These are phyloP conservation scores for Blepharisma japonicum DNA, from an alignment of 73 alveolate genomes.

Conservation along the genomic window DNA sequence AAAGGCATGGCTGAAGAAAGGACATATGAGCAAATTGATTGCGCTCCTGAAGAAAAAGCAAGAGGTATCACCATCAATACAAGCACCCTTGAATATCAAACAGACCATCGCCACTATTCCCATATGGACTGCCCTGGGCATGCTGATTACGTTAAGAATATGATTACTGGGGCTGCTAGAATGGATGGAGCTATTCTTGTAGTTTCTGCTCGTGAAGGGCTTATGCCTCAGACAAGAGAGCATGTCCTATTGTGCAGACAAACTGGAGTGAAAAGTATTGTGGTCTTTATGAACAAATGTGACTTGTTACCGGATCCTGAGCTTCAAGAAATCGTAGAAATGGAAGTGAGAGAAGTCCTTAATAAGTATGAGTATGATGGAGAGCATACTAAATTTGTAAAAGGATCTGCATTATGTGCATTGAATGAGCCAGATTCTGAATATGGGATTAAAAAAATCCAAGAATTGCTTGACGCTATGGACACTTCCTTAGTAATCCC, in stretches of 20 bases:
- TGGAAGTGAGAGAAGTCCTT: conserved; percentile 88
- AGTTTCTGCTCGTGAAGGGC: conserved; percentile 93
- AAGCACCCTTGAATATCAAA: conserved; percentile 88
- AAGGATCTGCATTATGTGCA: conserved; percentile 81
- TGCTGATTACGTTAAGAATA: conserved; percentile 94
- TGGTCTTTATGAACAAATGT: conserved; percentile 76
- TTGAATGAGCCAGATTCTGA: conserved; percentile 58
- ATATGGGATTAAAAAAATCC: conserved; percentile 33
- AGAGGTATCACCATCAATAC: conserved; percentile 96
- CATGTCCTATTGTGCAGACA: conserved; percentile 85
- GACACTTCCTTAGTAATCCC: conserved; percentile 63
- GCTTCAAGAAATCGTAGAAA: conserved; percentile 82
- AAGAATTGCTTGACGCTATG: conserved; percentile 65
- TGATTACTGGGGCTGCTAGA: conserved; percentile 96
- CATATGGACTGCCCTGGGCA: conserved; percentile 98
- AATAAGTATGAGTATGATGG: conserved; percentile 77
- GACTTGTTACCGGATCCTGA: conserved; percentile 80
- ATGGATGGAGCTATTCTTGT: conserved; percentile 97
- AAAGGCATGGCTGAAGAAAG: conserved; percentile 56
- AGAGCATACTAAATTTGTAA: conserved; percentile 59
- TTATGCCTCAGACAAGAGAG: conserved; percentile 96
- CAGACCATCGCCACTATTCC: conserved; percentile 86
- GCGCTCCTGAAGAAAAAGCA: conserved; percentile 91
- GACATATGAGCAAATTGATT: conserved; percentile 75
- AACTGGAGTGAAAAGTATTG: conserved; percentile 81